These are phyloP conservation scores for Bipolaris victoriae DNA, from an alignment of 2,329 filamentous ascomycete genomes.

Conservation along the genomic window DNA sequence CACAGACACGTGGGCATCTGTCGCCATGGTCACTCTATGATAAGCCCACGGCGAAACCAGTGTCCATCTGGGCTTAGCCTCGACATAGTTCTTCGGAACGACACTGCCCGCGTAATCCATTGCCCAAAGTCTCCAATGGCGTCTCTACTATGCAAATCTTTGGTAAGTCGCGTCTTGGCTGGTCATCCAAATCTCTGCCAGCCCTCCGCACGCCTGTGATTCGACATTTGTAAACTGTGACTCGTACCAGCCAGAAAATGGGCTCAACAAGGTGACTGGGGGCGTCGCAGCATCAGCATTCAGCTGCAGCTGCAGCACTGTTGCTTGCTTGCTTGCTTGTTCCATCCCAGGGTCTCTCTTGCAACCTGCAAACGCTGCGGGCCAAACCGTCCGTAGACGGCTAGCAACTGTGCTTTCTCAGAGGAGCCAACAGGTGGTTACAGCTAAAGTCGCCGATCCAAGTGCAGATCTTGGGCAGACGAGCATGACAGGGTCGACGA, in stretches of 20 bases:
- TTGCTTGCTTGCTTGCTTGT: not conserved
- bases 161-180: slow-evolving; percentile 15
- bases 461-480: slow-evolving; percentile 33
- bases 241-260: not conserved
- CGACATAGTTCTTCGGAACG: slow-evolving; percentile 4
- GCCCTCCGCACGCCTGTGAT: slow-evolving; percentile 11
- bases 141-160: slow-evolving; percentile 13
- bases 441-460: slow-evolving; percentile 27
- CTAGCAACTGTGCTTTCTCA: slow-evolving; percentile 25
- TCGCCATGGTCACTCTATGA: slow-evolving; percentile 12
- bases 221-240: slow-evolving; percentile 2
- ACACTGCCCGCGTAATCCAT: slow-evolving; percentile 6
- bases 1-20: slow-evolving; percentile 13
- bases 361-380: slow-evolving; percentile 24
- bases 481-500: slow-evolving; percentile 25
- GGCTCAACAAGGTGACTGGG: not conserved
- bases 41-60: slow-evolving; percentile 13
- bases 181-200: slow-evolving; percentile 15
- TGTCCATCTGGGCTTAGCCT: slow-evolving; percentile 10
- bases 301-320: too few relatives aligned
- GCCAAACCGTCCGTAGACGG: slow-evolving; percentile 25
- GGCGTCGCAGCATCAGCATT: too few relatives aligned
- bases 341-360: slow-evolving; percentile 18
- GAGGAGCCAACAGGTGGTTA: slow-evolving; percentile 19
- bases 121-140: slow-evolving; percentile 8